Evolutionary conservation across 2,329 filamentous ascomycete species (phyloP).

Genomic region (Dactylellina sp.): DNA sequence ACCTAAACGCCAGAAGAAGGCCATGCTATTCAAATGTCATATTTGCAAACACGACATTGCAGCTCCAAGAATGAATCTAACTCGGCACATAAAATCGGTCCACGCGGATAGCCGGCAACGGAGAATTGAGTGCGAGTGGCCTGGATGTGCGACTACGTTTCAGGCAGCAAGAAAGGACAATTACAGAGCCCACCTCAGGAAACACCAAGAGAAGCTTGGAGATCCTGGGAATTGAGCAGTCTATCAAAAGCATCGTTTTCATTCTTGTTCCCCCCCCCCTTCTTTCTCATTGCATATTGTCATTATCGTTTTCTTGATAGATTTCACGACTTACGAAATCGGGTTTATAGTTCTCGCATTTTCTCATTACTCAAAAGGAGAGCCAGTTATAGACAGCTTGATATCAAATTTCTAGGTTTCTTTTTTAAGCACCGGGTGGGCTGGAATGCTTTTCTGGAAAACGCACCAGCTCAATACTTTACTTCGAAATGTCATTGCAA

Average conservation of each 20-base stretch:
- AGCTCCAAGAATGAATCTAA: constrained; percentile 53
- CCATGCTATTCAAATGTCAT: constrained; percentile 49
- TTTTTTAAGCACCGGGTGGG: neutral
- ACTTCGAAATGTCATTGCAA: neutral
- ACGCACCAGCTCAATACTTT: constrained; percentile 3
- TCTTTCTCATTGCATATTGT: too few species aligned
- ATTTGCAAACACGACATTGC: constrained; percentile 55
- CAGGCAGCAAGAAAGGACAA: constrained; percentile 55
- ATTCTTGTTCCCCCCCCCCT: too few species aligned
- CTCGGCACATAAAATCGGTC: constrained; percentile 49
- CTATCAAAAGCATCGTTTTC: too few species aligned
- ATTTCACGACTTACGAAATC: constrained; percentile 1
- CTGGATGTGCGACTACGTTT: constrained; percentile 50
- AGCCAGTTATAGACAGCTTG: constrained; percentile 21
- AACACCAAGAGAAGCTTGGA: constrained; percentile 49
- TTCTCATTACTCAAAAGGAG: constrained; percentile 21
- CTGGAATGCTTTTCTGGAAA: constrained; percentile 29
- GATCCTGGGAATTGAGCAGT: constrained; percentile 19
- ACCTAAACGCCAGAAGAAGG: constrained; percentile 51
- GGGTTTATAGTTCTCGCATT: neutral
- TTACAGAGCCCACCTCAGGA: constrained; percentile 51
- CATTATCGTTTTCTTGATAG: neutral
- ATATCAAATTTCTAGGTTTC: constrained; percentile 8
- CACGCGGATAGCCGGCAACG: constrained; percentile 52
- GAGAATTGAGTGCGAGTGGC: constrained; percentile 54